Evolutionary conservation across 2,329 filamentous ascomycete species (phyloP).

Genomic region (Myriosclerotinia scirpicola): DNA sequence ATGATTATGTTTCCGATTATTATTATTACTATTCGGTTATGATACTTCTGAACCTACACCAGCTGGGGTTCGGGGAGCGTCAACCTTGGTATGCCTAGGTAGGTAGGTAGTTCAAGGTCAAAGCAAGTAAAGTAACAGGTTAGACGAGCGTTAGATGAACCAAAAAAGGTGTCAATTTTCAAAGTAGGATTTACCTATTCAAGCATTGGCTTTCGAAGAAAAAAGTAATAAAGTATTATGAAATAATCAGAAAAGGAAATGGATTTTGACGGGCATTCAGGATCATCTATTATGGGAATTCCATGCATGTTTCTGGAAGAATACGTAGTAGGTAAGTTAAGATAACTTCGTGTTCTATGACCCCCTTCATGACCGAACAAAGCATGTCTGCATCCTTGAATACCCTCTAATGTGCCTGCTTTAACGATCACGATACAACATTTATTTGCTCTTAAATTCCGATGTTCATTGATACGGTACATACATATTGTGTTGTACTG

Average conservation of each 20-base stretch:
- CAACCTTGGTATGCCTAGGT: conserved; percentile 7
- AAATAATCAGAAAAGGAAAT: neutral
- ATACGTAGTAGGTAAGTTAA: conserved; percentile 19
- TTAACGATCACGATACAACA: neutral
- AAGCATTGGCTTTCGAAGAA: neutral
- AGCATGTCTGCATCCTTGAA: conserved; percentile 10
- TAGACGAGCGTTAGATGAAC: conserved; percentile 15
- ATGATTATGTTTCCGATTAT: conserved; percentile 15
- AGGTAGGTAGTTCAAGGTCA: conserved; percentile 14
- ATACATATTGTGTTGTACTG: conserved; percentile 16
- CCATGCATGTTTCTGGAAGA: conserved; percentile 24
- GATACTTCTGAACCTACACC: conserved; percentile 7
- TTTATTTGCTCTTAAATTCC: conserved; percentile 15
- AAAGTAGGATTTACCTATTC: neutral
- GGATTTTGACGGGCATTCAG: neutral
- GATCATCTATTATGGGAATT: conserved; percentile 15
- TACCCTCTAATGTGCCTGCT: conserved; percentile 17
- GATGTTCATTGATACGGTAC: neutral
- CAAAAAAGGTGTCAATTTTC: neutral
- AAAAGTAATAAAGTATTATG: neutral
- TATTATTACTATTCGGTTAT: conserved; percentile 11
- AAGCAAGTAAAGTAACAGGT: conserved; percentile 18
- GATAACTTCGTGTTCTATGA: conserved; percentile 24
- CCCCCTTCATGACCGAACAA: conserved; percentile 17
- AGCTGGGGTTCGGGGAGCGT: conserved; percentile 21